Base-by-base conservation (phyloP, 2,329 filamentous ascomycete species). In the Aspergillus spinulosporus region DNA sequence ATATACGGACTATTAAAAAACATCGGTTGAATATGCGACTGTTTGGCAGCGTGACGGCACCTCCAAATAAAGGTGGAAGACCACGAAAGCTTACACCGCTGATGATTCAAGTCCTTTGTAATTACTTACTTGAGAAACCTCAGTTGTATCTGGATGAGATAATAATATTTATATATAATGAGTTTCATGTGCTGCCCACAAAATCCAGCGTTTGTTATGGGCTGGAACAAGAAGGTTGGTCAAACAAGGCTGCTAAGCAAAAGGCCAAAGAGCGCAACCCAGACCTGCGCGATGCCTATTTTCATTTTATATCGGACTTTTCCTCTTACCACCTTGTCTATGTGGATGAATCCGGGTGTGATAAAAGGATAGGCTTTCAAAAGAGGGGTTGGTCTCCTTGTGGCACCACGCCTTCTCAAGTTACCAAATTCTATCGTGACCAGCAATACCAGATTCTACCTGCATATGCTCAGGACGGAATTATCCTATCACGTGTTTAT, bases 91-190 rank as follows among this genome's bases (percentile, higher is more conserved):
- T 57, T 1, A 42, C 49, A 2, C 44, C 49, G 11, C 6, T n/a
- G 1, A 57, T 57, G 21, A 1, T 57, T 5, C 21, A 53, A 45
- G 55, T 15, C 8, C 49, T 57, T 11, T 49, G 39, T 9, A 26
- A 53, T 26, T 37, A 57, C 44, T 12, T 57, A 0, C 14, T 49
- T 2, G 46, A 45, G 5, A 57, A 57, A 31, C 55, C 50, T 1
- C n/a, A 14, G n/a, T 34, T 49, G 15, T 57, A 46, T 21, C 45
- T 57, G 21, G n/a, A 57, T 31, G 50, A 57, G 48, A 52, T 57
- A 46, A 46, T 11, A 3, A n/a, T 8, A 8, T 21, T 34, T 11
- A 11, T 47, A 21, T 28, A 47, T 11, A 4, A 47, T 12, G 15
- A 47, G 15, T 47, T 47, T 15, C 28, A 36, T 8, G n/a, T 34